phyloP scores from a whole-genome alignment of 805 yeast genomes.

The Metschnikowia dekortorum region DNA sequence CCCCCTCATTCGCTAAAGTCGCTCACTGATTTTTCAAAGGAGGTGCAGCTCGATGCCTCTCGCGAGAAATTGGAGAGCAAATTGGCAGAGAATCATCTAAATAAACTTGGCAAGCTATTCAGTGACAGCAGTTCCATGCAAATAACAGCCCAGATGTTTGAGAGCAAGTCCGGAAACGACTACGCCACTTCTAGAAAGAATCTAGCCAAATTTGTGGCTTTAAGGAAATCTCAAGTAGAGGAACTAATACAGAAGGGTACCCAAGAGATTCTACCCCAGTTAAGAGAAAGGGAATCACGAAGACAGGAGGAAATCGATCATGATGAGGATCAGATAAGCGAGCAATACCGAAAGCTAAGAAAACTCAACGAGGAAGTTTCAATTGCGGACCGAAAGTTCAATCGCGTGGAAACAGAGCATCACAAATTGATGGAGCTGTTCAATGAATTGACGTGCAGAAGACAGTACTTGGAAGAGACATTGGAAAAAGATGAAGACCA shows the following conservation, averaged over 20 bases:
- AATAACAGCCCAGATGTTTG: neutral
- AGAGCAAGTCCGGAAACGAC: constrained; percentile 7
- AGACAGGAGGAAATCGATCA: constrained; percentile 31
- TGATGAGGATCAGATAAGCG: constrained; percentile 39
- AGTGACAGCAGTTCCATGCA: neutral
- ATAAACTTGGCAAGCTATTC: constrained; percentile 7
- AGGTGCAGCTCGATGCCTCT: constrained; percentile 15
- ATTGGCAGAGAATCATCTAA: constrained; percentile 8
- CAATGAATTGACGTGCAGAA: constrained; percentile 6
- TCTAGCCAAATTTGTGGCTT: constrained; percentile 25
- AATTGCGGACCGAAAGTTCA: constrained; percentile 29
- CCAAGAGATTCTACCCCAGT: constrained; percentile 17
- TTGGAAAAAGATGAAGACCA: constrained; percentile 14
- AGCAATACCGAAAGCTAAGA: constrained; percentile 34
- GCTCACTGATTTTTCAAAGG: constrained; percentile 20
- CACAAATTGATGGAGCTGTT: constrained; percentile 15
- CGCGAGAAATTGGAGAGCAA: constrained; percentile 22
- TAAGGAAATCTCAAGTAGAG: constrained; percentile 21
- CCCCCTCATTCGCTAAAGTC: constrained; percentile 14
- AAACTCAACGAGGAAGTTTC: constrained; percentile 32
- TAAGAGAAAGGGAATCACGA: constrained; percentile 24
- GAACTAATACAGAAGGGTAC: constrained; percentile 13
- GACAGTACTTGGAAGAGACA: constrained; percentile 9
- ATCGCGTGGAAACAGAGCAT: constrained; percentile 26
- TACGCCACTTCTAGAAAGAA: constrained; percentile 26